phyloP scores from a whole-genome alignment of 1,139 yeast species.

The Arxiozyma heterogenica region DNA sequence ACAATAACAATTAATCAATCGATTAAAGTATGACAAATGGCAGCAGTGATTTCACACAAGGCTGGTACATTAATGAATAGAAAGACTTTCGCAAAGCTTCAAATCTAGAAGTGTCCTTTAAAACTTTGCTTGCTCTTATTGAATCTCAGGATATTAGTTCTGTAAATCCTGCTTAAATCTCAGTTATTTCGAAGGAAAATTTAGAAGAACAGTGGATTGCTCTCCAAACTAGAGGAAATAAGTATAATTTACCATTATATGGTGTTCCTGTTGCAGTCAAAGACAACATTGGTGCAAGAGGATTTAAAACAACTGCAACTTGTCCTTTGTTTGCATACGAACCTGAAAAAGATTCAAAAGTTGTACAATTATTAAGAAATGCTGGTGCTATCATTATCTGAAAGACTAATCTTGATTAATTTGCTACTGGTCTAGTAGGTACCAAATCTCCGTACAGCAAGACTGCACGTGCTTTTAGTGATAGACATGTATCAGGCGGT shows the following conservation, averaged over 20 bases:
- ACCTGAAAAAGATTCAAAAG: slow-evolving; percentile 64
- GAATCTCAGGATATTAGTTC: slow-evolving; percentile 39
- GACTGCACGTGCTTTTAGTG: slow-evolving; percentile 68
- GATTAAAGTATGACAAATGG: background rate
- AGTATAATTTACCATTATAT: slow-evolving; percentile 39
- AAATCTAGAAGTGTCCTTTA: slow-evolving; percentile 55
- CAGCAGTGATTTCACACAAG: slow-evolving; percentile 23
- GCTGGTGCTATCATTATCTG: slow-evolving; percentile 91
- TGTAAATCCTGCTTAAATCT: slow-evolving; percentile 84
- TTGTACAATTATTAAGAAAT: slow-evolving; percentile 57
- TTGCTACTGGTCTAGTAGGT: slow-evolving; percentile 95
- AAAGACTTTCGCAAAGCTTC: slow-evolving; percentile 51
- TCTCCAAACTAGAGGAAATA: slow-evolving; percentile 53
- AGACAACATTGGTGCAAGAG: slow-evolving; percentile 85
- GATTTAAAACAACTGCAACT: slow-evolving; percentile 84
- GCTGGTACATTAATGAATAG: slow-evolving; percentile 72
- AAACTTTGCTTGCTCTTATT: slow-evolving; percentile 41
- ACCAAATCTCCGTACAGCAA: slow-evolving; percentile 89
- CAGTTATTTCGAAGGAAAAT: slow-evolving; percentile 53
- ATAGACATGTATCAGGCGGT: slow-evolving; percentile 81
- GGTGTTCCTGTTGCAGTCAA: slow-evolving; percentile 95
- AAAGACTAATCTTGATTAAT: slow-evolving; percentile 89
- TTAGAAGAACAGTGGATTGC: slow-evolving; percentile 71
- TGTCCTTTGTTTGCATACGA: slow-evolving; percentile 72
- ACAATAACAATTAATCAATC: too few relatives aligned